A percentile compares a stretch with the other conserved stretches of the same genome.
Evolutionary conservation across 208 protist genomes (phyloP).

Genomic region (Leishmania braziliensis): DNA sequence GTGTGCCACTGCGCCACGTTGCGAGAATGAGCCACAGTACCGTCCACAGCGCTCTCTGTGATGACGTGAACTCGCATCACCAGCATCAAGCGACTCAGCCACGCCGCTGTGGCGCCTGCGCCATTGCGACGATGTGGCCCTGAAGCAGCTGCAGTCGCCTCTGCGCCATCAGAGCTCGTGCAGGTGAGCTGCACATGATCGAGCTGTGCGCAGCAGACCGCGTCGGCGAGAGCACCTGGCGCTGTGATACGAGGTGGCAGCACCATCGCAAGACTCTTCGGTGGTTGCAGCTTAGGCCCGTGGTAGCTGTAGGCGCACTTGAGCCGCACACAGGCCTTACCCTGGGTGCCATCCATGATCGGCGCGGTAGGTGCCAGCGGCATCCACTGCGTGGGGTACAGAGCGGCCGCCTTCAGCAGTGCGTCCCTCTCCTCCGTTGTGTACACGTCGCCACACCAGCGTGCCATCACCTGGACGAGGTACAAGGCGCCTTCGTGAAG

Average conservation of each 20-base stretch:
- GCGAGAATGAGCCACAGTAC: neutral
- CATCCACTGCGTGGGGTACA: constrained; percentile 34
- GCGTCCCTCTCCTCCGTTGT: constrained; percentile 20
- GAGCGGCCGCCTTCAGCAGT: constrained; percentile 17
- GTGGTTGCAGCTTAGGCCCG: constrained; percentile 6
- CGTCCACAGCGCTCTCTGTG: constrained; percentile 4
- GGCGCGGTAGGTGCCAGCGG: constrained; percentile 1
- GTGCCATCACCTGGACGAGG: constrained; percentile 23
- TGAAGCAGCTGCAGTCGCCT: neutral
- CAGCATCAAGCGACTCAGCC: constrained; percentile 22
- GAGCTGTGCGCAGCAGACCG: constrained; percentile 28
- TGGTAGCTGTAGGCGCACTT: constrained; percentile 24
- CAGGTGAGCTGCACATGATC: constrained; percentile 18
- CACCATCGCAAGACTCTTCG: neutral
- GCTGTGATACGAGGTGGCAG: neutral
- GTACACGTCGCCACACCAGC: constrained; percentile 26
- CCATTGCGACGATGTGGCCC: too few relatives aligned
- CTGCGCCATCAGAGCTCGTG: neutral
- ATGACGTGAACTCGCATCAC: constrained; percentile 8
- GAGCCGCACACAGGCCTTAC: constrained; percentile 19
- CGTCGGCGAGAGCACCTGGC: constrained; percentile 7
- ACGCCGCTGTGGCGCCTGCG: neutral
- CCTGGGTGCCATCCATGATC: neutral
- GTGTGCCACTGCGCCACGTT: constrained; percentile 22
- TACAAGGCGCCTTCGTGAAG: constrained; percentile 24